Base-by-base conservation (phyloP, 805 yeast species). In the Saturnispora besseyi region DNA sequence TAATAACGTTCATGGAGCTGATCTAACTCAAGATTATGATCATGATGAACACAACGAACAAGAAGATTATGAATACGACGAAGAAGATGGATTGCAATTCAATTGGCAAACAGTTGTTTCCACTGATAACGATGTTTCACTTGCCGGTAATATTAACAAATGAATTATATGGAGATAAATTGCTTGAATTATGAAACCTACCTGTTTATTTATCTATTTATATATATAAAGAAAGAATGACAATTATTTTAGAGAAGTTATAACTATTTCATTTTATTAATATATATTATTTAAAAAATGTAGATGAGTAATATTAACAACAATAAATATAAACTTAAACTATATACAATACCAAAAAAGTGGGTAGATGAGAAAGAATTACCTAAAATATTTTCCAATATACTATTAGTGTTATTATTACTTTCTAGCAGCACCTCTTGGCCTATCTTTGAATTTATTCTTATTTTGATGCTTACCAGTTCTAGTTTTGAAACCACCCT, bases 401-500 rank as follows among this genome's bases (percentile, higher is more conserved):
- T 12, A 38, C 7, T 11, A 6, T 24, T 38, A 26, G 3, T 12
- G n/a, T 12, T 12, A n/a, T 12, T 38, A n/a, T 26, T 44, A 53
- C 33, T 49, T 48, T 48, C 53, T 52, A 13, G 57, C 52, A 29
- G 55, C 44, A 44, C 87, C 87, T 70, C 95, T 78, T 59, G 95
- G 95, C 73, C 98, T 84, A 68, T 91, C 97, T 65, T 84, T 82
- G 48, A 89, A 87, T 75, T 87, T 85, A 78, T 78, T 75, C 69
- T 78, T 82, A 67, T 93, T 93, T 55, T 75, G 82, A 65, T 87
- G 77, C 71, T 87, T 88, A 63, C 95, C 95, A 59, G 84, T 81
- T 72, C 99, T 83, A 13, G 98, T 93, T 79, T 88, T 90, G 73
- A 81, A 90, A 50, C 87, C 84, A 67, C 93, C 95, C 77, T 91